A percentile compares a stretch with the other conserved stretches of the same genome.
phyloP scores from a whole-genome alignment of 164 flowering plant genomes.

The Warburgia ugandensis region DNA sequence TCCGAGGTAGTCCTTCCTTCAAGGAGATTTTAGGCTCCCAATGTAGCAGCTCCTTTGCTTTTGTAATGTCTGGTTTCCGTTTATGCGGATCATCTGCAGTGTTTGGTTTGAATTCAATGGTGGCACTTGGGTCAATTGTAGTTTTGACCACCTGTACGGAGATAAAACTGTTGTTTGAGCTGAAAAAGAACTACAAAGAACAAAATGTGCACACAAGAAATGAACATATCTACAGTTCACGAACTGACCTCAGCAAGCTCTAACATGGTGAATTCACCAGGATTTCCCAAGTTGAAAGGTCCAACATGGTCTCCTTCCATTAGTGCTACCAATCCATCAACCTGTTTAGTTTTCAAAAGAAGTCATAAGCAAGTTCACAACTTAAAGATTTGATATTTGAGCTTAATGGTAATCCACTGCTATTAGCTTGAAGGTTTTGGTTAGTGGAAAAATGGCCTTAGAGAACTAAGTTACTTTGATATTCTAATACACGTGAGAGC shows the following conservation, averaged over 20 bases:
- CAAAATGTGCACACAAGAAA: neutral
- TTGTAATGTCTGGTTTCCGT: conserved; percentile 88
- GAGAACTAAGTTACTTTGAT: too few species aligned
- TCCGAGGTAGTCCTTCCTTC: conserved; percentile 67
- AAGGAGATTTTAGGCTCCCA: conserved; percentile 88
- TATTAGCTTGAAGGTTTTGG: too few species aligned
- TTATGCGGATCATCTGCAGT: conserved; percentile 92
- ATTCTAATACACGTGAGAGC: too few species aligned
- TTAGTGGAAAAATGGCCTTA: too few species aligned
- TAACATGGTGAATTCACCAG: conserved; percentile 92
- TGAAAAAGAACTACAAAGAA: neutral
- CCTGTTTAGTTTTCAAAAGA: too few species aligned
- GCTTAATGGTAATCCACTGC: too few species aligned
- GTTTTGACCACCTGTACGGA: conserved; percentile 67
- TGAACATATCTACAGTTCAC: neutral
- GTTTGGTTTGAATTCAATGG: conserved; percentile 65
- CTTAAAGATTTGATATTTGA: too few species aligned
- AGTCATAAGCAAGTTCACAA: neutral
- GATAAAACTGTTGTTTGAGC: neutral
- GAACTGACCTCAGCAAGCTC: conserved; percentile 81
- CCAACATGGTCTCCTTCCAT: conserved; percentile 93
- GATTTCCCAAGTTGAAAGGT: conserved; percentile 91
- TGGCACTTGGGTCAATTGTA: conserved; percentile 70
- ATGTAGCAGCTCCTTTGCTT: conserved; percentile 76
- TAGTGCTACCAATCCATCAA: conserved; percentile 71